A percentile compares a stretch with the other conserved stretches of the same genome.
phyloP scores from a whole-genome alignment of 768 basidiomycete species.

The Trametes cingulata region DNA sequence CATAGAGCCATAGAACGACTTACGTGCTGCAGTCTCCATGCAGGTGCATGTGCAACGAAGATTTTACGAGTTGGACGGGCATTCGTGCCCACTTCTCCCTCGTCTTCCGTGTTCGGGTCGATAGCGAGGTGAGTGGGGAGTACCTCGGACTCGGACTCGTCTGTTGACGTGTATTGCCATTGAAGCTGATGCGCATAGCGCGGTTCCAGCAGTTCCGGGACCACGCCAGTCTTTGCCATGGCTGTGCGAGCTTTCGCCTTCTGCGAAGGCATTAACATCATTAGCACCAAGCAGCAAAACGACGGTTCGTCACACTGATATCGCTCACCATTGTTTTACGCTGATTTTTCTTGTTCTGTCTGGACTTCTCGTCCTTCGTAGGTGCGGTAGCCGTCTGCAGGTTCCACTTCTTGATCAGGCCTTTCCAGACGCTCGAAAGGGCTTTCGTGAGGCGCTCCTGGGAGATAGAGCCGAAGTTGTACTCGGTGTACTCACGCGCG shows the following conservation, averaged over 20 bases:
- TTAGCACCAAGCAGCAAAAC: no score
- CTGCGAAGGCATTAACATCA: not conserved
- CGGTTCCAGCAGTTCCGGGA: not conserved
- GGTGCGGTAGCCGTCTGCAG: no score
- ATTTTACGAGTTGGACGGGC: no score
- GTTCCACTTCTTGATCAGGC: no score
- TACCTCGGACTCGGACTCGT: not conserved
- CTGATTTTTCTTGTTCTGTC: no score
- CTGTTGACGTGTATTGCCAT: not conserved
- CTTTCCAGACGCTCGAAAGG: not conserved
- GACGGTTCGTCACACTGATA: not conserved
- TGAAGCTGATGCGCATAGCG: not conserved
- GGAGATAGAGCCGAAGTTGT: not conserved
- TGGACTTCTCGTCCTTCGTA: no score
- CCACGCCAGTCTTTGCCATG: no score
- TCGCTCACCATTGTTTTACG: no score
- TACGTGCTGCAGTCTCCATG: not conserved
- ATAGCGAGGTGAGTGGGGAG: not conserved
- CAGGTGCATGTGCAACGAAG: no score
- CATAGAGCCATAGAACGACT: not conserved
- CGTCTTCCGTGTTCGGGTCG: not conserved
- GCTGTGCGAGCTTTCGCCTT: not conserved
- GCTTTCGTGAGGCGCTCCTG: not conserved
- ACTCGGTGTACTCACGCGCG: not conserved
- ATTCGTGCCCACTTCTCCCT: not conserved